Conservation (phyloP, 2,329 filamentous ascomycete species). For the Lecanicillium sp. region DNA sequence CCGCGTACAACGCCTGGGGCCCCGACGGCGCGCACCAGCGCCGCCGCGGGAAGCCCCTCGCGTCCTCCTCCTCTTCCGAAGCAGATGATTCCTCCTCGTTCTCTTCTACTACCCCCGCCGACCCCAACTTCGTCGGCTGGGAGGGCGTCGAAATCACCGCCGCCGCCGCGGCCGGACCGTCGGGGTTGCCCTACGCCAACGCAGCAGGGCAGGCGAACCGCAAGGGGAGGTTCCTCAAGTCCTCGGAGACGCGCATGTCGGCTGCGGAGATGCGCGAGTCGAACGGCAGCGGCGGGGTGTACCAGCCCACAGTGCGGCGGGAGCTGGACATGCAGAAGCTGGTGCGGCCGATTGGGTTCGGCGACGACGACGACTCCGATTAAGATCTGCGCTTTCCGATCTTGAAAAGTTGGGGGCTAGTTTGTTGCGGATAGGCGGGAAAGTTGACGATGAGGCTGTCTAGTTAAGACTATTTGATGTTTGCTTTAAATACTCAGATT, state of each 20-base stretch:
- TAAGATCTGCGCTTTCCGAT: no score
- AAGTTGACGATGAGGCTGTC: no score
- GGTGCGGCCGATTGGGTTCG: neutral
- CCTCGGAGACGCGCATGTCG: neutral
- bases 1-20: slow-evolving; percentile 9
- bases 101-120: no score
- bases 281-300: neutral
- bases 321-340: neutral
- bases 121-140: no score
- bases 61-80: neutral
- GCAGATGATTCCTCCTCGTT: neutral
- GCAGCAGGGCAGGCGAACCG: no score
- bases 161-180: no score
- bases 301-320: neutral
- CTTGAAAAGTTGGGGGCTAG: neutral
- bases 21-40: neutral
- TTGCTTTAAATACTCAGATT: no score
- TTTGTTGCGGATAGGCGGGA: no score
- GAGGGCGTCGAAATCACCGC: no score
- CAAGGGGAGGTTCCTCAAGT: no score
- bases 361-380: neutral
- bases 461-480: no score
- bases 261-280: neutral
- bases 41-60: neutral
- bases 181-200: no score